Percentiles rank a stretch among this genome's conserved stretches.
Evolutionary conservation across 192 early-diverging fungal genomes (phyloP).

Genomic region (Backusella westeae): DNA sequence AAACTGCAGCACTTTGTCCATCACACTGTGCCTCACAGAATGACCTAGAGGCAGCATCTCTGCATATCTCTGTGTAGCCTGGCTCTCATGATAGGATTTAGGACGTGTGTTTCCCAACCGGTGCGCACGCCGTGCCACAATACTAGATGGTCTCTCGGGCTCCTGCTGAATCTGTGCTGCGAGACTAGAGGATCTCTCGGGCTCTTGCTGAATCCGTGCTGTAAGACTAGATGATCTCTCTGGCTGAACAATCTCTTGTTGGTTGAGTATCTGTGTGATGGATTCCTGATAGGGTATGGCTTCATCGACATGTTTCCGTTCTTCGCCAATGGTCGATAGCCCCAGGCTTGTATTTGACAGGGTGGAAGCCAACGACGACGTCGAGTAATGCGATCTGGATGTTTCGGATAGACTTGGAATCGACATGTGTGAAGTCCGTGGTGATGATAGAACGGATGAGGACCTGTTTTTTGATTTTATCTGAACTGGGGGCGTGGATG

Average conservation of each 20-base stretch:
- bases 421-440: conserved; percentile 4
- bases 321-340: conserved; percentile 13
- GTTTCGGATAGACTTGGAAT: neutral
- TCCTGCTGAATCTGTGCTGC: conserved; percentile 19
- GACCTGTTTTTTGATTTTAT: neutral
- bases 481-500: neutral
- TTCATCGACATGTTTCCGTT: neutral
- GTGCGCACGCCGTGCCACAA: conserved; percentile 33
- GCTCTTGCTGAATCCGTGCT: conserved; percentile 11
- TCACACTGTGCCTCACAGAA: conserved; percentile 2
- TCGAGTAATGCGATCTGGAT: neutral
- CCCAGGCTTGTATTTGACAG: neutral
- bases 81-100: conserved; percentile 19
- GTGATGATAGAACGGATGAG: conserved; percentile 19
- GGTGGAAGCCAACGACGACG: neutral
- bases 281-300: neutral
- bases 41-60: neutral
- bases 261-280: neutral
- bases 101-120: conserved; percentile 10
- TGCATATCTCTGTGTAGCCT: neutral
- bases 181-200: conserved; percentile 32
- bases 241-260: neutral
- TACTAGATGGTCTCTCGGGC: conserved; percentile 32
- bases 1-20: conserved; percentile 31
- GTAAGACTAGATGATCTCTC: conserved; percentile 35